phyloP scores from a whole-genome alignment of 2,329 filamentous ascomycete genomes.

The Cladosporium cucumerinum region DNA sequence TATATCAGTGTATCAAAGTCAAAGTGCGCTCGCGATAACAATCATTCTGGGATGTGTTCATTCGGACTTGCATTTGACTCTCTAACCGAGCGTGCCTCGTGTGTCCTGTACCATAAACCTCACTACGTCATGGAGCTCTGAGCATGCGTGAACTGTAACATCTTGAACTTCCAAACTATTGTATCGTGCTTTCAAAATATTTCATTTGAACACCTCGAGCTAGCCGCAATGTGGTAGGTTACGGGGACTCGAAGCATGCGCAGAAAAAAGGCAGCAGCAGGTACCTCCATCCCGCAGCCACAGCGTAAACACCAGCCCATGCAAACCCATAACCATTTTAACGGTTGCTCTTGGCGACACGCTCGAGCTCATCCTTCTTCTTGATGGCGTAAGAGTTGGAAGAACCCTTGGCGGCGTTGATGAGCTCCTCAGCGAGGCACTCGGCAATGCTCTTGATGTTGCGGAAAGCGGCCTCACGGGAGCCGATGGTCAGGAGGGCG shows the following conservation, averaged over 20 bases:
- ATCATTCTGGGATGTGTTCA: conserved; percentile 1
- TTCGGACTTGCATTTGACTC: conserved; percentile 12
- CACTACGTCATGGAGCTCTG: conserved; percentile 14
- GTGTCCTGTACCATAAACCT: conserved; percentile 6
- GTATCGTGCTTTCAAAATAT: conserved; percentile 18
- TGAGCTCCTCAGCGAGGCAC: conserved; percentile 99
- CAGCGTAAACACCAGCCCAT: conserved; percentile 20
- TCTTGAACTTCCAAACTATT: conserved; percentile 15
- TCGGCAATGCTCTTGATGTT: conserved; percentile 99
- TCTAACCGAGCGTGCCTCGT: conserved; percentile 1
- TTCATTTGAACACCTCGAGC: conserved; percentile 18
- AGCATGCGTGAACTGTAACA: conserved; percentile 12
- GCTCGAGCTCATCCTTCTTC: conserved; percentile 99
- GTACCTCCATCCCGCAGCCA: conserved; percentile 16
- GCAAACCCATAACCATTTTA: conserved; percentile 56
- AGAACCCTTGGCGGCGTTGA: conserved; percentile 99
- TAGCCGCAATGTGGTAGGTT: conserved; percentile 17
- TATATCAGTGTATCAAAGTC: not conserved
- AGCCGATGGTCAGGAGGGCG: conserved; percentile 96
- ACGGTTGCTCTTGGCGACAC: conserved; percentile 99
- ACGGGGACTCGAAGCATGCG: conserved; percentile 16
- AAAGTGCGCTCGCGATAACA: not conserved
- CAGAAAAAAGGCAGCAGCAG: conserved; percentile 17
- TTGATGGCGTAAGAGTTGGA: conserved; percentile 99
- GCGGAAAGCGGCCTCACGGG: conserved; percentile 97